Percentiles rank a stretch among this genome's conserved stretches.
Conservation (phyloP, 495 filamentous ascomycete genomes). For the Apodospora peruviana region DNA sequence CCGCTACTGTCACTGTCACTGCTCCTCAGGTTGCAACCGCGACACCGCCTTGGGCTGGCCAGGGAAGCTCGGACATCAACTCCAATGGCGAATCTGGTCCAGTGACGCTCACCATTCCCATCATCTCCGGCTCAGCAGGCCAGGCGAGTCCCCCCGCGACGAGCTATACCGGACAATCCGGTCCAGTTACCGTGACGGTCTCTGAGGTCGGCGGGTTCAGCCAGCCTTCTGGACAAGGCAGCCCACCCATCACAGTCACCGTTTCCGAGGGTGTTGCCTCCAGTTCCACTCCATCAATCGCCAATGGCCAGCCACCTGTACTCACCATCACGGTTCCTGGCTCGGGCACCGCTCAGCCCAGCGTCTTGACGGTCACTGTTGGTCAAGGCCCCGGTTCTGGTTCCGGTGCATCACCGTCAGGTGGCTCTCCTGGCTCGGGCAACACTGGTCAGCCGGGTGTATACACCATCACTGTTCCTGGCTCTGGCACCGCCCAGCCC, state of each 20-base stretch:
- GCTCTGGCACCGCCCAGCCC: too few relatives aligned
- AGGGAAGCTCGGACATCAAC: neutral
- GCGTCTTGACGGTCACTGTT: slow-evolving; percentile 4
- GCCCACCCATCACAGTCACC: too few relatives aligned
- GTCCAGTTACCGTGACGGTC: neutral
- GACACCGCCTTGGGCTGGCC: neutral
- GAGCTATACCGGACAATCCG: neutral
- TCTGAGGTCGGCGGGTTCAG: neutral
- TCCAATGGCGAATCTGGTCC: neutral
- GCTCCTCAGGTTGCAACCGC: too few relatives aligned
- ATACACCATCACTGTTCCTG: neutral
- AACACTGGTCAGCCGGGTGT: neutral
- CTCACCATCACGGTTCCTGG: neutral
- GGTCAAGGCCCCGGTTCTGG: neutral
- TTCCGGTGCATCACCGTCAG: neutral
- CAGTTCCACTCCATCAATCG: too few relatives aligned
- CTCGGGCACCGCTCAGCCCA: neutral
- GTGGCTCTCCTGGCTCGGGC: neutral
- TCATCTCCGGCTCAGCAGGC: neutral
- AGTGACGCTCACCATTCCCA: neutral
- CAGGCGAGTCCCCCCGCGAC: neutral
- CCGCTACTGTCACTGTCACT: neutral
- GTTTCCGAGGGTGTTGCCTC: too few relatives aligned
- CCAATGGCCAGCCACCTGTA: neutral
- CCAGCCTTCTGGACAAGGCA: too few relatives aligned